Evolutionary conservation across 1,139 yeast genomes (phyloP).

Genomic region (Yamadazyma triangularis): DNA sequence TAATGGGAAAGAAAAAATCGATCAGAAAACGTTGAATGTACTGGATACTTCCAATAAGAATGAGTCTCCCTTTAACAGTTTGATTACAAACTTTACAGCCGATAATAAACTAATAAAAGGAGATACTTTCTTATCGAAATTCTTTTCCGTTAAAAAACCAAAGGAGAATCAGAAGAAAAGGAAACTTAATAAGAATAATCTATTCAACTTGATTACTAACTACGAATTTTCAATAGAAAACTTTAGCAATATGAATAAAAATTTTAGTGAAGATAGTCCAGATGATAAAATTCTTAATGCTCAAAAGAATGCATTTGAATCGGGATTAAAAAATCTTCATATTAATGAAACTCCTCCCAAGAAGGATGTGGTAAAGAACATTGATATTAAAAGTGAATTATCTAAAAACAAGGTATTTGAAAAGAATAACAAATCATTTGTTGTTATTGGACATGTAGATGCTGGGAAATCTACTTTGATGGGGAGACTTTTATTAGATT

Average conservation of each 20-base stretch:
- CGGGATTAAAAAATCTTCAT: slow-evolving; percentile 28
- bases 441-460: slow-evolving; percentile 94
- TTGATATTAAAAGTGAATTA: slow-evolving; percentile 39
- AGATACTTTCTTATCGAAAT: background rate
- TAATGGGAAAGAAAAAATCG: too few species aligned
- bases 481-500: slow-evolving; percentile 82
- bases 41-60: background rate
- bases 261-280: slow-evolving; percentile 73
- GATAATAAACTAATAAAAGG: background rate
- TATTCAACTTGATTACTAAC: slow-evolving; percentile 40
- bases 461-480: slow-evolving; percentile 95
- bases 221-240: slow-evolving; percentile 42
- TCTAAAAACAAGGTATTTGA: slow-evolving; percentile 24
- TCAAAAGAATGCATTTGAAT: slow-evolving; percentile 50
- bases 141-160: background rate
- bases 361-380: slow-evolving; percentile 16
- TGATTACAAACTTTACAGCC: background rate
- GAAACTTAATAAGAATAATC: slow-evolving; percentile 7
- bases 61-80: background rate
- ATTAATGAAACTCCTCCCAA: slow-evolving; percentile 9
- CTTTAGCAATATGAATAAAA: slow-evolving; percentile 43
- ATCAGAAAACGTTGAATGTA: too few species aligned
- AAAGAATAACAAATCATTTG: slow-evolving; percentile 72
- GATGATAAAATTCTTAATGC: slow-evolving; percentile 70
- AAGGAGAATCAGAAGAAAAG: background rate